Evolutionary conservation across 495 filamentous ascomycete genomes (phyloP), one percentile per base, ranked within the genome.

Genomic region (Wilcoxina mikolae): DNA sequence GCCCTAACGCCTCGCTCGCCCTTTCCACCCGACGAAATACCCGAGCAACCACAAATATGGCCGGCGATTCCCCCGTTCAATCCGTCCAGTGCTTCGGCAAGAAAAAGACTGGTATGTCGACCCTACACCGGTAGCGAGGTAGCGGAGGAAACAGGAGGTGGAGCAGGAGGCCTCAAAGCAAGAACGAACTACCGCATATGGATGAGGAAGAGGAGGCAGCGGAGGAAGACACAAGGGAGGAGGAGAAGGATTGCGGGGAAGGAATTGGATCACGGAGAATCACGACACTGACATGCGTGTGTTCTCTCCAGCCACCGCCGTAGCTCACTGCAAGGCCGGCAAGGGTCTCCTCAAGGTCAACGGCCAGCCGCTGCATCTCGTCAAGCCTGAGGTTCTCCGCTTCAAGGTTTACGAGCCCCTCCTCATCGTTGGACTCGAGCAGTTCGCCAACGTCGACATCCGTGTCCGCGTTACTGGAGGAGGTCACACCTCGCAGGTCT

Each of bases 341-440:
- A 86, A 84, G 70, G 91, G 91, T 72, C 84, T 98, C 66, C 77
- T 98, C 75, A 94, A 89, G 78, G 91, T 96, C 70, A 98, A 98
- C 78, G 91, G 91, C 73, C 83, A 87, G 73, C 91, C 91, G 61
- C 78, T 98, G 68, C 78, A 77, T 64, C 86, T 96, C 65, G 84
- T 94, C 64, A 82, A 94, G 76, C 87, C 91, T 60, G 86, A 95
- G 76, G 83, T 94, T 72, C 85, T 98, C 68, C 84, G 91, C 70
- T 95, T 94, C 79, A 98, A 96, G 80, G 85, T 89, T 72, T 98
- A 95, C 82, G 91, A 98, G 75, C 91, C 91, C 64, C 74, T 98
- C 75, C 82, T 98, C 64, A 83, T 96, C 70, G 78, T 95, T 68
- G 91, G 91, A 61, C 77, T 85, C 67, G 90, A 96, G 71, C 96